Evolutionary conservation across 2,329 filamentous ascomycete genomes (phyloP).

Genomic region (Sporothrix phasma): DNA sequence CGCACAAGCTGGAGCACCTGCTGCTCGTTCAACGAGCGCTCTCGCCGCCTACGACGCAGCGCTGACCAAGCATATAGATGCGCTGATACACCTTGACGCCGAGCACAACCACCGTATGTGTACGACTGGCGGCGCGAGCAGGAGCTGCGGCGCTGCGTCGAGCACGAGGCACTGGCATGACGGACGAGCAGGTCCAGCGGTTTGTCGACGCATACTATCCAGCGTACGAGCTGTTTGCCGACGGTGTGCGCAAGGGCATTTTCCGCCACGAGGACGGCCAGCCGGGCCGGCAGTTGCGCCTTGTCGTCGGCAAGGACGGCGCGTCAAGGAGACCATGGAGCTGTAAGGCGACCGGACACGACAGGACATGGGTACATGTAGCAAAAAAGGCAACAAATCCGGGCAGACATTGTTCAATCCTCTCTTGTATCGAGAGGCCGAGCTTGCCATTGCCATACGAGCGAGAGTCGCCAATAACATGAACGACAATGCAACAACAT

Average conservation of each 20-base stretch:
- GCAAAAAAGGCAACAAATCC: neutral
- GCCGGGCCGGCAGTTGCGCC: constrained; percentile 46
- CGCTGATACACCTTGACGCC: constrained; percentile 55
- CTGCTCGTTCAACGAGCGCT: constrained; percentile 39
- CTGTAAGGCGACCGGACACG: constrained; percentile 26
- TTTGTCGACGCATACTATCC: constrained; percentile 66
- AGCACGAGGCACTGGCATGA: constrained; percentile 67
- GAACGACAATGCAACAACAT: too few species aligned
- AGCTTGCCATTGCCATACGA: neutral
- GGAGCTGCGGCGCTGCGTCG: constrained; percentile 59
- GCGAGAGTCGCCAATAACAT: too few species aligned
- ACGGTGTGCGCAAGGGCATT: constrained; percentile 47
- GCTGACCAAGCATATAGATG: constrained; percentile 41
- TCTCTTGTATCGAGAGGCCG: neutral
- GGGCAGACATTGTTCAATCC: neutral
- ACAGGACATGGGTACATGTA: neutral
- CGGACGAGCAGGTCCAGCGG: constrained; percentile 61
- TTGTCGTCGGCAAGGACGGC: constrained; percentile 52
- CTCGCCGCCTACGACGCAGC: constrained; percentile 36
- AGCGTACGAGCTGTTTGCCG: constrained; percentile 60
- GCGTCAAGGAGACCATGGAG: constrained; percentile 45
- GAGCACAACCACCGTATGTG: constrained; percentile 62
- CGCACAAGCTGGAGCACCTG: constrained; percentile 40
- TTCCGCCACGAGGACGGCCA: constrained; percentile 41
- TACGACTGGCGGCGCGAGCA: constrained; percentile 80